phyloP scores from a whole-genome alignment of 768 basidiomycete species.

The Boletus insuetus region DNA sequence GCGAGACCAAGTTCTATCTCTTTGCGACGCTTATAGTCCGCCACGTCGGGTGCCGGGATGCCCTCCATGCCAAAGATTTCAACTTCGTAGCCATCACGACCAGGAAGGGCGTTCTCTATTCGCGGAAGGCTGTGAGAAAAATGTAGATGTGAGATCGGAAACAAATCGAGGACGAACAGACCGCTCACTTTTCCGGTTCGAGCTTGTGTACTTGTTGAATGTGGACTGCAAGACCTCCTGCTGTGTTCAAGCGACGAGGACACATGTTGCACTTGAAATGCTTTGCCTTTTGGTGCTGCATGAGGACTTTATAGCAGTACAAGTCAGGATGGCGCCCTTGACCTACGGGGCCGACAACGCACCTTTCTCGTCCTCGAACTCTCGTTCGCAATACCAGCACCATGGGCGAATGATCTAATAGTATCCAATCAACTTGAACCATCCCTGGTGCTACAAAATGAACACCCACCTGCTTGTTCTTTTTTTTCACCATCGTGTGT shows the following conservation, averaged over 20 bases:
- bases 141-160: constrained; percentile 10
- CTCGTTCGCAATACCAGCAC: constrained; percentile 99
- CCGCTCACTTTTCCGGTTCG: constrained; percentile 72
- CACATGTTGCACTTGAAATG: constrained; percentile 99
- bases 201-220: constrained; percentile 99
- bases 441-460: no score
- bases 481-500: constrained; percentile 50
- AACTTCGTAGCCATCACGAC: constrained; percentile 95
- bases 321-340: not conserved
- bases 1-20: constrained; percentile 89
- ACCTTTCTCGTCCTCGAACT: constrained; percentile 99
- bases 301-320: constrained; percentile 60
- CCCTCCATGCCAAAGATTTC: constrained; percentile 99
- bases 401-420: constrained; percentile 83
- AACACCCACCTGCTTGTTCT: constrained; percentile 42
- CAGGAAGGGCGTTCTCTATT: constrained; percentile 94
- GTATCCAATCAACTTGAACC: not conserved
- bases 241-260: constrained; percentile 92
- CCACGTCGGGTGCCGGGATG: constrained; percentile 89
- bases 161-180: not conserved
- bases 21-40: constrained; percentile 94
- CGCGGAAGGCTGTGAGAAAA: constrained; percentile 59
- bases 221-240: constrained; percentile 96
- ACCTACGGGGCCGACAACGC: constrained; percentile 9
- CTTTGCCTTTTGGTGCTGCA: constrained; percentile 99